phyloP scores from a whole-genome alignment of 495 filamentous ascomycete genomes.

The Diplogelasinospora grovesii region DNA sequence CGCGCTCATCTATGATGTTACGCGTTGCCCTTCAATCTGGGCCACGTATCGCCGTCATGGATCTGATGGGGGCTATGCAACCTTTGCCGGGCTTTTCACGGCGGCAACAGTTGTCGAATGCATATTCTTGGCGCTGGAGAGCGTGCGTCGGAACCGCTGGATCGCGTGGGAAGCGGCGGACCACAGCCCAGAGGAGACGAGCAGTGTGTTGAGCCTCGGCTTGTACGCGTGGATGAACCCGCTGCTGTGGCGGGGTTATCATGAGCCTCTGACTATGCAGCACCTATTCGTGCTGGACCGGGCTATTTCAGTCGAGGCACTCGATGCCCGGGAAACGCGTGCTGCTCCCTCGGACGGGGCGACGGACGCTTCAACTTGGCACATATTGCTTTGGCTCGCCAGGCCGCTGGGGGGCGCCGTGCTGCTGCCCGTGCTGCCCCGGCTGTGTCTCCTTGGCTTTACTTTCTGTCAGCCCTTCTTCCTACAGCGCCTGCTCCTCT shows the following conservation, averaged over 20 bases:
- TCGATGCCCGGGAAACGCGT: too few relatives aligned
- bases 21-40: slow-evolving; percentile 33
- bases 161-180: slow-evolving; percentile 25
- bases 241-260: slow-evolving; percentile 45
- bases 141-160: slow-evolving; percentile 33
- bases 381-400: slow-evolving; percentile 9
- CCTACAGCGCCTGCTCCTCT: slow-evolving; percentile 31
- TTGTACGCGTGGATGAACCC: slow-evolving; percentile 56
- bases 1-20: slow-evolving; percentile 49
- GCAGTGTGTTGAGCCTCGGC: slow-evolving; percentile 43
- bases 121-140: slow-evolving; percentile 43
- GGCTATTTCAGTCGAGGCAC: slow-evolving; percentile 31
- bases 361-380: slow-evolving; percentile 5
- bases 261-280: slow-evolving; percentile 32
- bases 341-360: background rate
- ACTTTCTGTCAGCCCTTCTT: slow-evolving; percentile 58
- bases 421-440: slow-evolving; percentile 16
- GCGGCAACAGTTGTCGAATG: slow-evolving; percentile 39
- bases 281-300: slow-evolving; percentile 46
- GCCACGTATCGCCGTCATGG: too few relatives aligned
- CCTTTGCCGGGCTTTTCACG: slow-evolving; percentile 38
- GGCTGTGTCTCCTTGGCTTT: slow-evolving; percentile 47
- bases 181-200: slow-evolving; percentile 51
- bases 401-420: slow-evolving; percentile 12
- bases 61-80: too few relatives aligned